Conservation (phyloP, 257 asterid genomes). For the Solanum phureja region DNA sequence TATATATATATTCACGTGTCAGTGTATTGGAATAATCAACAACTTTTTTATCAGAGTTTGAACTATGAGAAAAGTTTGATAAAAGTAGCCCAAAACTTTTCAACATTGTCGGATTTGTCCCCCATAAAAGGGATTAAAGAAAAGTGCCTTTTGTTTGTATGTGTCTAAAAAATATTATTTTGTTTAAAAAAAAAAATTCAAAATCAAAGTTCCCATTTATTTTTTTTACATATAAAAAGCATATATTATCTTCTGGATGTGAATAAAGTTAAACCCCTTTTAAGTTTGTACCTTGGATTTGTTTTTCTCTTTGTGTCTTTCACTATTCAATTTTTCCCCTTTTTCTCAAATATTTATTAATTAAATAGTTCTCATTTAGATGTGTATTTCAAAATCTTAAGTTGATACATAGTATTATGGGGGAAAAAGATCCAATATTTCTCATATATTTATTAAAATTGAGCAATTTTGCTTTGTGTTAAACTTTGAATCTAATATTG, state of each 20-base stretch:
- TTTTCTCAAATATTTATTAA: not conserved
- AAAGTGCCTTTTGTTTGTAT: not conserved
- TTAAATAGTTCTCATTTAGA: not conserved
- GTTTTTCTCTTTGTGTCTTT: conserved; percentile 46
- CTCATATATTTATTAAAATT: not conserved
- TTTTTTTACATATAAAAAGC: not conserved
- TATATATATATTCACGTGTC: conserved; percentile 26
- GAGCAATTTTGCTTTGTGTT: not conserved
- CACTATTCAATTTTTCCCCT: conserved; percentile 7
- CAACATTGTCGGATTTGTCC: conserved; percentile 22
- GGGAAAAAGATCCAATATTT: not conserved
- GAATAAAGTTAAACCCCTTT: conserved; percentile 23
- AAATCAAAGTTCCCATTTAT: not conserved
- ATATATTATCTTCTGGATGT: conserved; percentile 20
- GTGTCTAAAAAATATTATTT: not conserved
- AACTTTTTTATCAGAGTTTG: conserved; percentile 33
- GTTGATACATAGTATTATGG: not conserved
- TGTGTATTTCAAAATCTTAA: not conserved
- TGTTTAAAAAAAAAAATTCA: not conserved
- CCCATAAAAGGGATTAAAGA: not conserved
- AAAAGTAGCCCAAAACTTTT: conserved; percentile 9
- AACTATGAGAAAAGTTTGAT: conserved; percentile 1
- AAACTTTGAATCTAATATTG: not conserved
- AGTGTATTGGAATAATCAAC: conserved; percentile 19
- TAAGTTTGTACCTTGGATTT: conserved; percentile 54